Evolutionary conservation across 768 basidiomycete species (phyloP), one percentile per base, ranked within the genome.

Genomic region (Strobilomyces echinocephalus): DNA sequence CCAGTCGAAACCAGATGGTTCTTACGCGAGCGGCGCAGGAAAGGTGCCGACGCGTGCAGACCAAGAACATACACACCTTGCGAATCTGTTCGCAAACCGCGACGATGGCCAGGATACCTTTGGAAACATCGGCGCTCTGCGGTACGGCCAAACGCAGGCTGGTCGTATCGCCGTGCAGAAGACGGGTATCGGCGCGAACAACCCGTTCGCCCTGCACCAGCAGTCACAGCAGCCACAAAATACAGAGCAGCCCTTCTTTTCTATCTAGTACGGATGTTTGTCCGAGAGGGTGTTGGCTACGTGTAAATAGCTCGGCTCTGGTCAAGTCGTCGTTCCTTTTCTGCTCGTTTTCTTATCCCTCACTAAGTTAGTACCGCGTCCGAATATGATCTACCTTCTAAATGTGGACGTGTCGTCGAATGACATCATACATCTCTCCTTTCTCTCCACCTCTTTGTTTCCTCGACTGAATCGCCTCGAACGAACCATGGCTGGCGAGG

Each of bases 51-150:
- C 72, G 21, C 75, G 75, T 44, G 74, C 78, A 45, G 91, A 95
- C 67, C 83, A 88, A 56, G 80, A 83, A 53, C 79, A 91, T 64
- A 67, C 82, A 14, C 80, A 85, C 35, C 80, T 99, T 49, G 94
- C 95, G 3, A 75, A 70, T 49, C 70, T 97, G 61, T 84, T 97
- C 57, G 95, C 91, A 7, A 91, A 89, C 63, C 78, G 87, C 47
- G 95, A 97, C 52, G 93, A 91, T 61, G 95, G 97, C 1, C 76
- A 88, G 66, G 97, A 99, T 72, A 95, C 95, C 49, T 98, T 97
- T 65, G 95, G 95, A 47, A 99, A 98, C 68, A 62, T 83, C 31
- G 95, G 95, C 18, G 56, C 75, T 48, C 67, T 95, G 57, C 81
- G 94, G 77, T 88, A 83, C 55, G 84, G 83, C 2, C 75, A 81